Percentiles rank a stretch among this genome's conserved stretches.
phyloP scores from a whole-genome alignment of 2,329 filamentous ascomycete species.

The Tolypocladium sp. region DNA sequence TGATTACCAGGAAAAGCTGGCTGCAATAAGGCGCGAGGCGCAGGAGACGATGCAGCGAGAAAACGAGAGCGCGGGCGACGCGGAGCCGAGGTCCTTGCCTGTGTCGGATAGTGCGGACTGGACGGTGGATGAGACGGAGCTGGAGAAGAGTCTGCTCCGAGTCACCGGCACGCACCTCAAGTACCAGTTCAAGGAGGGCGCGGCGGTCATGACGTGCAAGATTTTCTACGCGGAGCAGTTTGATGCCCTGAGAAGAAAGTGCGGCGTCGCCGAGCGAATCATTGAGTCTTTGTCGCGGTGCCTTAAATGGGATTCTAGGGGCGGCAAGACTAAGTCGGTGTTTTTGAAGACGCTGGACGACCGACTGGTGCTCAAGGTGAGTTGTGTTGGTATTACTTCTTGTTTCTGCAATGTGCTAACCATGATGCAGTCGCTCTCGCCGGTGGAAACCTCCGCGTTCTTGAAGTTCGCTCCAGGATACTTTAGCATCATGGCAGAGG shows the following conservation, averaged over 20 bases:
- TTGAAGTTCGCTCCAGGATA: conserved; percentile 93
- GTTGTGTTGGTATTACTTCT: neutral
- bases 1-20: conserved; percentile 77
- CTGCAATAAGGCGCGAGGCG: conserved; percentile 50
- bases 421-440: conserved; percentile 61
- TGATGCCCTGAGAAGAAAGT: conserved; percentile 86
- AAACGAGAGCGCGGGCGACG: conserved; percentile 18
- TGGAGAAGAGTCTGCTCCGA: conserved; percentile 78
- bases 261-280: conserved; percentile 86
- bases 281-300: conserved; percentile 92
- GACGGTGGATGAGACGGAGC: conserved; percentile 53
- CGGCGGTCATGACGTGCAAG: conserved; percentile 94
- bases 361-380: conserved; percentile 74
- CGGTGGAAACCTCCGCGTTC: conserved; percentile 88
- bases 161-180: conserved; percentile 87
- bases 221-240: conserved; percentile 99
- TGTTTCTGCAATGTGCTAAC: conserved; percentile 6
- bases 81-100: conserved; percentile 19
- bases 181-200: conserved; percentile 88
- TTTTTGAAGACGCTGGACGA: conserved; percentile 96
- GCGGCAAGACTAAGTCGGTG: conserved; percentile 94
- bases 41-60: conserved; percentile 31
- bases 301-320: conserved; percentile 95
- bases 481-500: conserved; percentile 94
- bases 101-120: conserved; percentile 27